Conservation (phyloP, 768 basidiomycete genomes). For the Paxillus rubicundulus region DNA sequence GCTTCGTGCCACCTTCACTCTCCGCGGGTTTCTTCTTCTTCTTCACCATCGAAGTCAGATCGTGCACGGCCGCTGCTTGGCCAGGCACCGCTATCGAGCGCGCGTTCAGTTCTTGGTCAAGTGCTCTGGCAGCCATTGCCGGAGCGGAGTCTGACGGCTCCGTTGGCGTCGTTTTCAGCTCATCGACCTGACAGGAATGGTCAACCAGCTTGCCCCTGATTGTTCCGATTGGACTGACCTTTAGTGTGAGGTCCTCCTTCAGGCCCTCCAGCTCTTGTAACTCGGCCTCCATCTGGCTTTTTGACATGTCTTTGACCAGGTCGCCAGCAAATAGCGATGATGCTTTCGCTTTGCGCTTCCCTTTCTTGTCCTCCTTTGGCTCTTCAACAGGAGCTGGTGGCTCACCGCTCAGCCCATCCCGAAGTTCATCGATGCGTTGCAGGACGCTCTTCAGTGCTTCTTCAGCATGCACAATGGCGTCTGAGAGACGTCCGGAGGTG, state of each 20-base stretch:
- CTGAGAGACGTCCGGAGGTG: constrained; percentile 77
- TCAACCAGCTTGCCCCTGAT: not conserved
- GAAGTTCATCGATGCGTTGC: constrained; percentile 60
- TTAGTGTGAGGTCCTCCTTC: constrained; percentile 78
- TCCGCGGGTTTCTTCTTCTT: constrained; percentile 68
- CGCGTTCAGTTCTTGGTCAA: constrained; percentile 68
- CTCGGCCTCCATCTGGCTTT: constrained; percentile 72
- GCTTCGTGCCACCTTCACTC: constrained; percentile 48
- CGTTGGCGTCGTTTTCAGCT: constrained; percentile 78
- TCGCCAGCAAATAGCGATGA: constrained; percentile 42
- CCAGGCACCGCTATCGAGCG: constrained; percentile 33
- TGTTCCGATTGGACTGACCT: constrained; percentile 44
- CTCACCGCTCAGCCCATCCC: constrained; percentile 41
- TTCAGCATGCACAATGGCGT: constrained; percentile 80
- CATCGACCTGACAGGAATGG: constrained; percentile 69
- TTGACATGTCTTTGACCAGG: constrained; percentile 62
- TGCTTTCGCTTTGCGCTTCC: constrained; percentile 71
- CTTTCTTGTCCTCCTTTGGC: constrained; percentile 46
- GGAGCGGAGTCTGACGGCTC: constrained; percentile 61
- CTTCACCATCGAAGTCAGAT: constrained; percentile 80
- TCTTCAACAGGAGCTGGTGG: constrained; percentile 30
- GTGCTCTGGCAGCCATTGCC: constrained; percentile 63
- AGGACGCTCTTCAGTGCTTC: constrained; percentile 78
- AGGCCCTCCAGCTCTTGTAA: constrained; percentile 75
- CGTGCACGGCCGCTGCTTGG: constrained; percentile 57